These are phyloP conservation scores for Rubroboletus satanas DNA, from an alignment of 768 basidiomycete species.

Conservation along the genomic window DNA sequence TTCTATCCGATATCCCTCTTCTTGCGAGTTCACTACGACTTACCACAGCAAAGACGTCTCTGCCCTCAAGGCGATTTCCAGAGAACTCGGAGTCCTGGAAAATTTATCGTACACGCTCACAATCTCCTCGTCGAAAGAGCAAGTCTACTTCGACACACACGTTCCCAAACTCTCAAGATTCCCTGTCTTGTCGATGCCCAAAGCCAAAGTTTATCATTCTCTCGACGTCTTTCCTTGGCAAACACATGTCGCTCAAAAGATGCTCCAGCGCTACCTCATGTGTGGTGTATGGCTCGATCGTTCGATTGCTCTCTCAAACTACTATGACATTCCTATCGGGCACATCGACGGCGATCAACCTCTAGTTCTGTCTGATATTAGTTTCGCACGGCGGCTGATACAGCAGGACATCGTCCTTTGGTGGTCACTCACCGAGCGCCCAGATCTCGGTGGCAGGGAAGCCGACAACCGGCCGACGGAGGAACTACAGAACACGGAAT, in stretches of 20 bases:
- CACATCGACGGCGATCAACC: slow-evolving; percentile 91
- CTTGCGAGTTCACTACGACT: slow-evolving; percentile 57
- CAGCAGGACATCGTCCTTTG: slow-evolving; percentile 91
- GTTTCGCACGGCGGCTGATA: slow-evolving; percentile 81
- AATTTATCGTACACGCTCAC: slow-evolving; percentile 71
- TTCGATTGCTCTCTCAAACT: slow-evolving; percentile 74
- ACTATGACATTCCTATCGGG: slow-evolving; percentile 90
- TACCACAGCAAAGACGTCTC: slow-evolving; percentile 78
- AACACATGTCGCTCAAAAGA: slow-evolving; percentile 70
- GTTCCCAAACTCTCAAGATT: slow-evolving; percentile 74
- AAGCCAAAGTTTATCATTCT: slow-evolving; percentile 66
- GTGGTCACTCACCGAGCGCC: slow-evolving; percentile 90
- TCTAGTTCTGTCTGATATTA: slow-evolving; percentile 83
- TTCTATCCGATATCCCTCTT: slow-evolving; percentile 61
- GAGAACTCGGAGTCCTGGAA: slow-evolving; percentile 76
- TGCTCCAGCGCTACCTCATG: slow-evolving; percentile 78
- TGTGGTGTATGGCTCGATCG: slow-evolving; percentile 79
- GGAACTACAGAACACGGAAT: slow-evolving; percentile 81
- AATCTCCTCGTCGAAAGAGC: slow-evolving; percentile 83
- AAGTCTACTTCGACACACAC: slow-evolving; percentile 72
- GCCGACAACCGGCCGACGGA: slow-evolving; percentile 75
- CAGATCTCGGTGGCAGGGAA: slow-evolving; percentile 92
- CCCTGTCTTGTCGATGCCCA: slow-evolving; percentile 86
- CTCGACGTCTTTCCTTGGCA: slow-evolving; percentile 91
- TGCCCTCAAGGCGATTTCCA: slow-evolving; percentile 82